A percentile compares a stretch with the other conserved stretches of the same genome.
phyloP scores from a whole-genome alignment of 2,329 filamentous ascomycete species.

The Exophiala sp. region DNA sequence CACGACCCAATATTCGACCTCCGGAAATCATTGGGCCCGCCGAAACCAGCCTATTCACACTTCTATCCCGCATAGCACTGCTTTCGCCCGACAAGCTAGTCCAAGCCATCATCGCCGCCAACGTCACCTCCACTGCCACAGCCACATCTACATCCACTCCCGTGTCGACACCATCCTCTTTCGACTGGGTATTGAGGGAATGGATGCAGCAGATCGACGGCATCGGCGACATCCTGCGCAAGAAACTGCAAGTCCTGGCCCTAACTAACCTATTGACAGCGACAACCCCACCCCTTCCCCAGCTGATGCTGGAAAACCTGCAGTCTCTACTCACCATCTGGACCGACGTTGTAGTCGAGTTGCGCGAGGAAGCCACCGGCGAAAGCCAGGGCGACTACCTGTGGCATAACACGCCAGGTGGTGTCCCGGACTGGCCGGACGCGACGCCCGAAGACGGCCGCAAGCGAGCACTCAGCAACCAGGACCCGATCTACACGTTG shows the following conservation, averaged over 20 bases:
- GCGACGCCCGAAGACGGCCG: slow-evolving; percentile 40
- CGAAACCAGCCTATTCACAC: slow-evolving; percentile 77
- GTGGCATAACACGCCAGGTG: slow-evolving; percentile 33
- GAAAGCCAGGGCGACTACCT: slow-evolving; percentile 41
- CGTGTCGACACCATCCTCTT: slow-evolving; percentile 6
- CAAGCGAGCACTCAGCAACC: slow-evolving; percentile 37
- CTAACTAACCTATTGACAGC: slow-evolving; percentile 42
- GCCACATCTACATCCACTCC: slow-evolving; percentile 27
- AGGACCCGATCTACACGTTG: slow-evolving; percentile 40
- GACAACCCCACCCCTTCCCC: slow-evolving; percentile 34
- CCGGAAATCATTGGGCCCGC: slow-evolving; percentile 66
- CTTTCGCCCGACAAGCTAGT: slow-evolving; percentile 65
- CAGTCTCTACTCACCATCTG: slow-evolving; percentile 44
- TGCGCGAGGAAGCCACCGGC: slow-evolving; percentile 38
- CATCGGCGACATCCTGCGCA: slow-evolving; percentile 42
- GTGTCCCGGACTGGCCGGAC: slow-evolving; percentile 33
- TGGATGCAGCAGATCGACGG: slow-evolving; percentile 47
- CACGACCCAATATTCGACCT: slow-evolving; percentile 67
- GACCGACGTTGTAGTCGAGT: slow-evolving; percentile 43
- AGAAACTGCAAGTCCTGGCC: slow-evolving; percentile 44
- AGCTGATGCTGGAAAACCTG: slow-evolving; percentile 39
- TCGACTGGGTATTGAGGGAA: slow-evolving; percentile 43
- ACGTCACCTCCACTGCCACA: slow-evolving; percentile 11
- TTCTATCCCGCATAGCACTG: slow-evolving; percentile 72
- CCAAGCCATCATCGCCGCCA: slow-evolving; percentile 41